A percentile compares a stretch with the other conserved stretches of the same genome.
Evolutionary conservation across 768 basidiomycete genomes (phyloP).

Genomic region (Auriculariales sp.): DNA sequence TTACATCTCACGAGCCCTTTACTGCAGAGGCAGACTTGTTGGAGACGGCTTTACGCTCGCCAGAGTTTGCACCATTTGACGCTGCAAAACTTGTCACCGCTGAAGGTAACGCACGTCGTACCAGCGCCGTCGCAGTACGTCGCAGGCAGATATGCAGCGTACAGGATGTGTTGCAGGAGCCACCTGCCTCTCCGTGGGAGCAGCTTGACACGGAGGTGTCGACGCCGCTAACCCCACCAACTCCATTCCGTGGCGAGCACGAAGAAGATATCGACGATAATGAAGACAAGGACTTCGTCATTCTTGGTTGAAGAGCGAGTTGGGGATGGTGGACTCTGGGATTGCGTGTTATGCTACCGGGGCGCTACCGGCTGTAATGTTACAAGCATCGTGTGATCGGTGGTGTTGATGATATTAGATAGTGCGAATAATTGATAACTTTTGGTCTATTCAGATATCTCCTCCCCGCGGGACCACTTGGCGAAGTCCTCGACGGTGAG

Average conservation of each 20-base stretch:
- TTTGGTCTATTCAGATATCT: neutral
- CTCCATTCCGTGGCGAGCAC: neutral
- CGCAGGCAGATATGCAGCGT: neutral
- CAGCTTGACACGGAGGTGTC: neutral
- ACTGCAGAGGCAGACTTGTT: neutral
- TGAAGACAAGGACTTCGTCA: neutral
- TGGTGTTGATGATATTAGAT: neutral
- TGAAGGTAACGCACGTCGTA: neutral
- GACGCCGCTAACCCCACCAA: neutral
- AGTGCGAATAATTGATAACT: neutral
- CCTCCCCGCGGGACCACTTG: conserved; percentile 53
- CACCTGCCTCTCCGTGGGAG: neutral
- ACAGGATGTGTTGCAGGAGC: neutral
- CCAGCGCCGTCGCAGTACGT: neutral
- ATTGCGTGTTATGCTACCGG: no score
- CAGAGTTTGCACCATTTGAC: neutral
- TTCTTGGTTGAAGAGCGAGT: neutral
- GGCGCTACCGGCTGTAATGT: no score
- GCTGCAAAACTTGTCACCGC: neutral
- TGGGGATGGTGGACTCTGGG: neutral
- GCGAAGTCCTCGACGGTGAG: conserved; percentile 37
- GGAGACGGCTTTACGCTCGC: neutral
- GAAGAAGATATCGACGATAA: neutral
- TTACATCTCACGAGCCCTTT: neutral
- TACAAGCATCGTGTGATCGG: neutral